These are phyloP conservation scores for Gossypioides kirkii DNA, from an alignment of 345 rosid genomes.

Conservation along the genomic window DNA sequence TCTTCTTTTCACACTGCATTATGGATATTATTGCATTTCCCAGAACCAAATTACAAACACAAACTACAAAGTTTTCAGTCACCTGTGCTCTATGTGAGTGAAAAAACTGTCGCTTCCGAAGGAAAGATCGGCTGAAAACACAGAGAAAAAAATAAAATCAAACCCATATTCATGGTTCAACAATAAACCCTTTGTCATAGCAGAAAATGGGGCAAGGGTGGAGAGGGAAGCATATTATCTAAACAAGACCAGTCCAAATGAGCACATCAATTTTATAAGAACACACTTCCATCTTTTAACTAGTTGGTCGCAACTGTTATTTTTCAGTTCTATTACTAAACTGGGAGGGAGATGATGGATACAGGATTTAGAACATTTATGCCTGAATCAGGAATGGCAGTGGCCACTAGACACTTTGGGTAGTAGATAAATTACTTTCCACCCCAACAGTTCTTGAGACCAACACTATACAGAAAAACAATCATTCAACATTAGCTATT, in stretches of 20 bases:
- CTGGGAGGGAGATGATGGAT: neutral
- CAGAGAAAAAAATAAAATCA: conserved; percentile 15
- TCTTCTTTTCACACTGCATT: neutral
- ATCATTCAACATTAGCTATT: neutral
- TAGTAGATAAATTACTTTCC: neutral
- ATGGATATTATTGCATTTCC: neutral
- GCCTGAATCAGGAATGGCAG: neutral
- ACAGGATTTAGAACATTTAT: neutral
- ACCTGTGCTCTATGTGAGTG: conserved; percentile 99
- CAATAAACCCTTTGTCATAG: neutral
- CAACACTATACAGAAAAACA: neutral
- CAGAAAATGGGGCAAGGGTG: neutral
- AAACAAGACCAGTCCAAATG: neutral
- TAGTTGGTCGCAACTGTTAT: neutral
- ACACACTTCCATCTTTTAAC: neutral
- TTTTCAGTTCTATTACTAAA: neutral
- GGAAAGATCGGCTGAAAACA: conserved; percentile 67
- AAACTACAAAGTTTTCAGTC: conserved; percentile 15
- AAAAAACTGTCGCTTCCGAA: conserved; percentile 87
- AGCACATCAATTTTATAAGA: neutral
- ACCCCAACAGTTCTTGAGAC: neutral
- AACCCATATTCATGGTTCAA: conserved; percentile 12
- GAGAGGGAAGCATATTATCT: neutral
- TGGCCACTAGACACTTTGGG: neutral
- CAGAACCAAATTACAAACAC: neutral